These are phyloP conservation scores for Eucalyptus camaldulensis DNA, from an alignment of 345 rosid species.

Conservation along the genomic window DNA sequence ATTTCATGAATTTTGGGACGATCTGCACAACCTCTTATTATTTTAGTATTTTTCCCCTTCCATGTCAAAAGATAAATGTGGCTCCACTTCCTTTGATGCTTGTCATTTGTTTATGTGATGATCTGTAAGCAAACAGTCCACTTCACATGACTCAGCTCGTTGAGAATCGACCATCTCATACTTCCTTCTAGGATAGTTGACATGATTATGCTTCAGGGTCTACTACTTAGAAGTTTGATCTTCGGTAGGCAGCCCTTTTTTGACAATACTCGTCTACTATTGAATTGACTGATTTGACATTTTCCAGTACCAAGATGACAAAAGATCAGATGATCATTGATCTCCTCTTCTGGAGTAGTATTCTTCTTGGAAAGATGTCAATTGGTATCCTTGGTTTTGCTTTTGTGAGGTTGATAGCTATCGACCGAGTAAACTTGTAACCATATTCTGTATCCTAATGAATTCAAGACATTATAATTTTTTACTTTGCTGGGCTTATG, in stretches of 20 bases:
- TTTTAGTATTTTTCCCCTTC: too few relatives aligned
- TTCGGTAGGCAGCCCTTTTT: neutral
- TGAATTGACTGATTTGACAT: neutral
- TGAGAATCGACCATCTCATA: neutral
- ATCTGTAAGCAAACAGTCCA: neutral
- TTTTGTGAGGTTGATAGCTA: conserved; percentile 37
- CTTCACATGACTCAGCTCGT: neutral
- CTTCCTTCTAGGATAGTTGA: neutral
- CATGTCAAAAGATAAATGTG: too few relatives aligned
- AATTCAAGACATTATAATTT: neutral
- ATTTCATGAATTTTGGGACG: too few relatives aligned
- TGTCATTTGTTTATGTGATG: too few relatives aligned
- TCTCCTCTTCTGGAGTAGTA: conserved; percentile 56
- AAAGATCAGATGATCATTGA: conserved; percentile 67
- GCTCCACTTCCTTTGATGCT: too few relatives aligned
- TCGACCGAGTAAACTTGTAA: neutral
- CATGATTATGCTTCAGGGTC: neutral
- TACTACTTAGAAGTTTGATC: too few relatives aligned
- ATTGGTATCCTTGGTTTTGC: conserved; percentile 66
- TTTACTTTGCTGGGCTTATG: neutral
- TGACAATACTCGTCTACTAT: neutral
- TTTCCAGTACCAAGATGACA: conserved; percentile 29
- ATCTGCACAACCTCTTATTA: too few relatives aligned
- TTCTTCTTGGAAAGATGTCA: conserved; percentile 53
- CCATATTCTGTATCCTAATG: neutral